These are phyloP conservation scores for Dactylonectria macrodidyma DNA, from an alignment of 2,329 filamentous ascomycete species.

Conservation along the genomic window DNA sequence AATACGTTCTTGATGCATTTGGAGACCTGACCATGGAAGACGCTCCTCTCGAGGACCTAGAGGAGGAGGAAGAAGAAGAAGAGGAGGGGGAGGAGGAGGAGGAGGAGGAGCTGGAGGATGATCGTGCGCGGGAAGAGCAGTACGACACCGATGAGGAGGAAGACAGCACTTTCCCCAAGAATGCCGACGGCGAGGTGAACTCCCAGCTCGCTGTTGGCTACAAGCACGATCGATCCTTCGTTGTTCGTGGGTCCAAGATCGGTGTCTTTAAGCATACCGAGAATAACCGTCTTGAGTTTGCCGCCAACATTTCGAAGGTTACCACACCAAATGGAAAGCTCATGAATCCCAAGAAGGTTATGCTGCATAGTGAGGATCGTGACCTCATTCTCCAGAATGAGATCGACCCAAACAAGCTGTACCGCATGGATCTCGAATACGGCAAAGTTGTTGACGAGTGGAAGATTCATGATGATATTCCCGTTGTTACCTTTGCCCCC, in stretches of 20 bases:
- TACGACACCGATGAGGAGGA: constrained; percentile 82
- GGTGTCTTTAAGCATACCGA: constrained; percentile 97
- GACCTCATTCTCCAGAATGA: constrained; percentile 92
- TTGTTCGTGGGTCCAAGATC: constrained; percentile 97
- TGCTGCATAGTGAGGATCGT: constrained; percentile 92
- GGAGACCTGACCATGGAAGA: constrained; percentile 96
- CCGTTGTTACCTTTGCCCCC: constrained; percentile 90
- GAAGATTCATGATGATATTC: constrained; percentile 97
- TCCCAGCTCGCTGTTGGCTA: constrained; percentile 96
- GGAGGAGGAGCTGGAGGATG: constrained; percentile 72
- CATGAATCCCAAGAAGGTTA: constrained; percentile 96
- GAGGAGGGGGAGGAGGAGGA: constrained; percentile 71
- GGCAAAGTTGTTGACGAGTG: constrained; percentile 99
- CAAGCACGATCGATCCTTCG: constrained; percentile 96
- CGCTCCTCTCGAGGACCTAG: constrained; percentile 56
- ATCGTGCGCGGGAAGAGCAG: constrained; percentile 78
- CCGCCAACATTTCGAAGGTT: constrained; percentile 97
- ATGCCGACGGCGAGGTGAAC: constrained; percentile 85
- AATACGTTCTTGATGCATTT: constrained; percentile 96
- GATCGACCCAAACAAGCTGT: constrained; percentile 89
- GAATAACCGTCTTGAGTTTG: constrained; percentile 94
- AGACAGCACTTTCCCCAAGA: constrained; percentile 78
- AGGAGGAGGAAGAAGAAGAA: constrained; percentile 64
- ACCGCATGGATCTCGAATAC: constrained; percentile 97
- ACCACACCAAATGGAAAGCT: constrained; percentile 88